Conservation (phyloP, 2,329 filamentous ascomycete genomes). For the Cryphonectria carpinicola region DNA sequence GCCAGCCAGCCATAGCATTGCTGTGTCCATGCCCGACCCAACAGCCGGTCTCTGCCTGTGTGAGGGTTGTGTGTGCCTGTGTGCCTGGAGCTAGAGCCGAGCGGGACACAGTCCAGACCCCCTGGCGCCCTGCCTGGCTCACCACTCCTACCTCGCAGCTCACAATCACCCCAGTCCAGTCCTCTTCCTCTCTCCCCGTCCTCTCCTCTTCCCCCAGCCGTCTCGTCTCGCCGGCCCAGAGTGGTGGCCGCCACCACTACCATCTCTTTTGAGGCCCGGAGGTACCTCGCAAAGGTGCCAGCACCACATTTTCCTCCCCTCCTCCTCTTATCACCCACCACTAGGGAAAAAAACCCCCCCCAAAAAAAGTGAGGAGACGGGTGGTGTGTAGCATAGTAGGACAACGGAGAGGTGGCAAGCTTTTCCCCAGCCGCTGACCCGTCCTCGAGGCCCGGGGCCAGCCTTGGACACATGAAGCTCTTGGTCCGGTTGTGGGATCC, state of each 20-base stretch:
- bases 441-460: conserved; percentile 3
- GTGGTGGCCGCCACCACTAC: conserved; percentile 7
- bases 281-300: conserved; percentile 21
- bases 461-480: conserved; percentile 8
- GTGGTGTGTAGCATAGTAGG: conserved; percentile 20
- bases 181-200: background rate
- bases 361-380: conserved; percentile 16
- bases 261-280: conserved; percentile 17
- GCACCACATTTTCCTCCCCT: background rate
- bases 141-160: conserved; percentile 4
- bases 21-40: conserved; percentile 27
- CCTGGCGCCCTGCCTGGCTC: conserved; percentile 3
- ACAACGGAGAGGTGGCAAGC: conserved; percentile 23
- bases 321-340: background rate
- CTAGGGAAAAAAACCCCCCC: too few relatives aligned
- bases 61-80: conserved; percentile 5
- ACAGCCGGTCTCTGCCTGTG: conserved; percentile 3
- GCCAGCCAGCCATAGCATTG: background rate
- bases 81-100: conserved; percentile 29
- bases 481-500: background rate
- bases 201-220: background rate
- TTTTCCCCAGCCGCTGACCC: conserved; percentile 13
- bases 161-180: background rate
- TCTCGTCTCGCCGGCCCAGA: conserved; percentile 11
- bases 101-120: conserved; percentile 18